Evolutionary conservation across 805 yeast genomes (phyloP), one percentile per base, ranked within the genome.

Genomic region (Lipomyces kockii): DNA sequence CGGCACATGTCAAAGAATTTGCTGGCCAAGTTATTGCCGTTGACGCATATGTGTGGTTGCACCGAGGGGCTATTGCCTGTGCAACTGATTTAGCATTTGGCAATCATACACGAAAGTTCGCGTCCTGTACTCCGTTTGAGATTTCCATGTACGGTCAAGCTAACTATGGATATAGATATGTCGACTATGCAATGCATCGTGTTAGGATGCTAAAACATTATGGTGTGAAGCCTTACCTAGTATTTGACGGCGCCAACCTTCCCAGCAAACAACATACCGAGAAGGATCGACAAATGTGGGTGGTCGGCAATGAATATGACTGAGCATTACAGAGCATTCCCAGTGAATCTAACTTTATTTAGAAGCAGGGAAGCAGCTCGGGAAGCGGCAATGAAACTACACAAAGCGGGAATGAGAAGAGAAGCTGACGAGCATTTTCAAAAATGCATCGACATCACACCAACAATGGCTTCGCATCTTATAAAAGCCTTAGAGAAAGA

Each of bases 1-100:
- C 84, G 0, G 83, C 85, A 1, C 78, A 88, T 1, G 79, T 93
- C 58, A 83, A 84, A 64, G 79, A 84, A 46, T 91, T 86, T 76
- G 78, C 86, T 14, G 97, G 97, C 0, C 83, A 88, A 51, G 70
- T 60, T 11, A 62, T 74, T 17, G 99, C 97, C 0, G 88, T 95
- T n/a, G 99, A 95, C 76, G 93, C 97, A 0, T 95, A 92, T 75
- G 92, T 97, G 0, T 95, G 99, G 99, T 84, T 95, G 4, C 99
- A 95, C 78, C 85, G 91, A 70, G 93, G 95, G 3, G 87, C 91
- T 2, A 84, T 88, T 61, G 81, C 91, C 20, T 93, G 98, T 78
- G 90, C 98, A 0, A 86, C 84, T 78, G 97, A 95, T 60, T 80
- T 95, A 58, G 91, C 92, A 8, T 80, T 85, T 61, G 90, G 86